These are phyloP conservation scores for Fusarium xylarioides DNA, from an alignment of 2,329 filamentous ascomycete species.

Conservation along the genomic window DNA sequence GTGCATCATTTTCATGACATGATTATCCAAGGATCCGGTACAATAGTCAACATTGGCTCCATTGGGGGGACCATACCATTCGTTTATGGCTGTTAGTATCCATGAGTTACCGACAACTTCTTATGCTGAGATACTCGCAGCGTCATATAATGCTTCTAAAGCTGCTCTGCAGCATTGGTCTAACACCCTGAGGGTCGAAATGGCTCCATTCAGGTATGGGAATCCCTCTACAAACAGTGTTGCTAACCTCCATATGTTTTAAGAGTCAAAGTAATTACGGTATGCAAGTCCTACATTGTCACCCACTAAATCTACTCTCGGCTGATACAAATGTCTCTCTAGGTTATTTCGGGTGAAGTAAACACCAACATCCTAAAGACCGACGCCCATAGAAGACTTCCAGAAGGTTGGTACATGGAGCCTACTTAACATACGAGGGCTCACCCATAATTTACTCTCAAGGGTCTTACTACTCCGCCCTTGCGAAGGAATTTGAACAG, in stretches of 20 bases:
- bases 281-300: fast-evolving
- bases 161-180: background rate
- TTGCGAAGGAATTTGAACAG: background rate
- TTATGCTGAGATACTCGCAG: background rate
- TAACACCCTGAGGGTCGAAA: background rate
- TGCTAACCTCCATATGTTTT: background rate
- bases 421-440: fast-evolving
- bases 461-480: background rate
- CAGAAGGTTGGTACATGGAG: background rate
- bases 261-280: background rate
- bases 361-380: background rate
- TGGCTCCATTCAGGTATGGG: background rate
- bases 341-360: background rate
- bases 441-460: background rate
- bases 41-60: background rate
- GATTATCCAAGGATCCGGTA: background rate
- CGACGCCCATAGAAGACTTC: background rate
- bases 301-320: background rate
- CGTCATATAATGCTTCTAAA: background rate
- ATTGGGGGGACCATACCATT: background rate
- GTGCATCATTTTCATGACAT: background rate
- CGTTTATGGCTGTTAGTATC: background rate
- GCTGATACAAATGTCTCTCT: background rate
- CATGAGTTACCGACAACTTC: fast-evolving
- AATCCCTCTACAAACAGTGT: too few species aligned